These are phyloP conservation scores for Jacaranda copaia DNA, from an alignment of 257 asterid species.

Conservation along the genomic window DNA sequence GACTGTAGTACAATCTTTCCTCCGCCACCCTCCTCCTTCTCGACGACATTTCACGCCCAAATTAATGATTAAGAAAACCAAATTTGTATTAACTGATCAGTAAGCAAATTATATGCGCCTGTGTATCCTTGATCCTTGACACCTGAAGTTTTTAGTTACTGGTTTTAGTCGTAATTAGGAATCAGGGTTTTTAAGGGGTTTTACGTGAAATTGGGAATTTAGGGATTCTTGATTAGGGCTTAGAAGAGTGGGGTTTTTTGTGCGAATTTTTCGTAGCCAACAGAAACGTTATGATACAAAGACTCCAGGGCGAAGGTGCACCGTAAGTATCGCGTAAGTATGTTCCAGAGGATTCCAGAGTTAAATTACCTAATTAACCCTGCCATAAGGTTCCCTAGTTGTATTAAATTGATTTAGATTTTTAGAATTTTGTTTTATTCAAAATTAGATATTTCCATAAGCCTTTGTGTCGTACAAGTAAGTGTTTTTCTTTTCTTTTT, in stretches of 20 bases:
- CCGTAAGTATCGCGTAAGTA: not conserved
- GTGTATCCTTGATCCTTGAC: not conserved
- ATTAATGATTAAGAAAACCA: constrained; percentile 19
- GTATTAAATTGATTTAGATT: not conserved
- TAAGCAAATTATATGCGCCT: not conserved
- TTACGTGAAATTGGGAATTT: constrained; percentile 1
- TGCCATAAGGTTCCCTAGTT: not conserved
- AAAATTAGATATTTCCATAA: too few species aligned
- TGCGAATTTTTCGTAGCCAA: not conserved
- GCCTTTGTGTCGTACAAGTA: too few species aligned
- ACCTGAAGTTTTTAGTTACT: not conserved
- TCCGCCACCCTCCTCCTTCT: constrained; percentile 62
- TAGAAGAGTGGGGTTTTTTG: constrained; percentile 19
- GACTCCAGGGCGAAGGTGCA: constrained; percentile 28
- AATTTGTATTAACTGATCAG: not conserved
- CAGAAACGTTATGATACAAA: not conserved
- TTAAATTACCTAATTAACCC: constrained; percentile 21
- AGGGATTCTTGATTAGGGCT: not conserved
- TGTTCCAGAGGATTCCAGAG: not conserved
- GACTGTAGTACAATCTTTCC: constrained; percentile 76
- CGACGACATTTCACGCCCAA: constrained; percentile 42
- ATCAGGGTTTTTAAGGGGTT: constrained; percentile 2
- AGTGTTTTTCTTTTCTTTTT: too few species aligned
- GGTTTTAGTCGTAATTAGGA: not conserved
- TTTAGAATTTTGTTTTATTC: not conserved